A percentile compares a stretch with the other conserved stretches of the same genome.
These are phyloP conservation scores for Arthrobotrys pseudoclavata DNA, from an alignment of 2,329 filamentous ascomycete genomes.

Conservation along the genomic window DNA sequence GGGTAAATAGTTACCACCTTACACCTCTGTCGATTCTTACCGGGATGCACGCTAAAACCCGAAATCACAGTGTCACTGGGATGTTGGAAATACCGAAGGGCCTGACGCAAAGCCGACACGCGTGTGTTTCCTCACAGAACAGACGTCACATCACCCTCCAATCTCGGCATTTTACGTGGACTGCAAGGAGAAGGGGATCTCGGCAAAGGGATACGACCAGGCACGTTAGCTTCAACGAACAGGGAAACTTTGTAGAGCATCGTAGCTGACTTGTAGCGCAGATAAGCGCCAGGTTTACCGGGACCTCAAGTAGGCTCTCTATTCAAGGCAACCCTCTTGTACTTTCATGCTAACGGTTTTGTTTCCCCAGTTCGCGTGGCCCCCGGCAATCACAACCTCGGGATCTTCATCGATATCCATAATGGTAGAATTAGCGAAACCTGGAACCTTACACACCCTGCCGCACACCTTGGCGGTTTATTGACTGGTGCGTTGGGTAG, in stretches of 20 bases:
- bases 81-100: slow-evolving; percentile 74
- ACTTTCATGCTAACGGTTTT: not conserved
- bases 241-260: not conserved
- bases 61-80: slow-evolving; percentile 86
- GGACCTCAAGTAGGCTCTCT: slow-evolving; percentile 74
- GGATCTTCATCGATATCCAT: slow-evolving; percentile 91
- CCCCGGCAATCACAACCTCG: slow-evolving; percentile 91
- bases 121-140: slow-evolving; percentile 94
- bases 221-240: slow-evolving; percentile 9
- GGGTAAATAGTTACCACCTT: slow-evolving; percentile 71
- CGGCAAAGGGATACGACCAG: slow-evolving; percentile 91
- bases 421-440: slow-evolving; percentile 82
- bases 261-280: slow-evolving; percentile 27
- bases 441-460: slow-evolving; percentile 93
- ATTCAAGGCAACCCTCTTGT: not conserved
- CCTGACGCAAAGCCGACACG: slow-evolving; percentile 72
- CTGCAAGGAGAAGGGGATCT: slow-evolving; percentile 90
- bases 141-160: slow-evolving; percentile 97
- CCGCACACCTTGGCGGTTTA: slow-evolving; percentile 90
- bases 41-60: slow-evolving; percentile 41
- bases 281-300: slow-evolving; percentile 96
- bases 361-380: slow-evolving; percentile 78
- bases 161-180: slow-evolving; percentile 96
- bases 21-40: not conserved
- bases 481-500: slow-evolving; percentile 72